Conservation (phyloP, 371 early-diverging fungal genomes). For the Rhizopus sp. region DNA sequence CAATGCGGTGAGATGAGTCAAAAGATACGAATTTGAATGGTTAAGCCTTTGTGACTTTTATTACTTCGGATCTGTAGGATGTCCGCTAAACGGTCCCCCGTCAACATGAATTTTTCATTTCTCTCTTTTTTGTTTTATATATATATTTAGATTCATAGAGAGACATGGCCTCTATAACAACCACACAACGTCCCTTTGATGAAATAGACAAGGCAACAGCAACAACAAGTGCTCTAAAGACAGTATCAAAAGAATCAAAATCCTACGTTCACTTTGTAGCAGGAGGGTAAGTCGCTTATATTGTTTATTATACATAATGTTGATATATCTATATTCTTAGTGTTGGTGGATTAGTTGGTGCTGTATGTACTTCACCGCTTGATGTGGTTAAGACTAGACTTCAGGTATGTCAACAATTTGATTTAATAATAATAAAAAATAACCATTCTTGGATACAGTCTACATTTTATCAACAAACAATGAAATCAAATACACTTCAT, state of each 20-base stretch:
- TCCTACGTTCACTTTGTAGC: slow-evolving; percentile 77
- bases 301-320: slow-evolving; percentile 1
- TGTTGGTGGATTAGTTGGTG: slow-evolving; percentile 76
- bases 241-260: slow-evolving; percentile 16
- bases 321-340: slow-evolving; percentile 21
- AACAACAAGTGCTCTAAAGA: not conserved
- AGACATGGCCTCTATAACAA: slow-evolving; percentile 1
- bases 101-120: slow-evolving; percentile 1
- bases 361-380: slow-evolving; percentile 83
- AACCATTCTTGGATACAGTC: slow-evolving; percentile 11
- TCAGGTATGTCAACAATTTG: slow-evolving; percentile 57
- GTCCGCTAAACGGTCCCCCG: not conserved
- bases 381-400: slow-evolving; percentile 91
- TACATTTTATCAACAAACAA: slow-evolving; percentile 32
- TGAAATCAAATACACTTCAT: slow-evolving; percentile 5
- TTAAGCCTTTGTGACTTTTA: slow-evolving; percentile 10
- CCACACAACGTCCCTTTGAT: not conserved
- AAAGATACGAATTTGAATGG: not conserved
- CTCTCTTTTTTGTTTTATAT: slow-evolving; percentile 2
- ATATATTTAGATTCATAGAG: not conserved
- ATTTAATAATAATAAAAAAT: not conserved
- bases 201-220: not conserved
- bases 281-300: slow-evolving; percentile 63
- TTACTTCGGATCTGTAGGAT: not conserved
- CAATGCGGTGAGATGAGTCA: too few species aligned